These are phyloP conservation scores for Rosellinia necatrix DNA, from an alignment of 2,329 filamentous ascomycete species.

Conservation along the genomic window DNA sequence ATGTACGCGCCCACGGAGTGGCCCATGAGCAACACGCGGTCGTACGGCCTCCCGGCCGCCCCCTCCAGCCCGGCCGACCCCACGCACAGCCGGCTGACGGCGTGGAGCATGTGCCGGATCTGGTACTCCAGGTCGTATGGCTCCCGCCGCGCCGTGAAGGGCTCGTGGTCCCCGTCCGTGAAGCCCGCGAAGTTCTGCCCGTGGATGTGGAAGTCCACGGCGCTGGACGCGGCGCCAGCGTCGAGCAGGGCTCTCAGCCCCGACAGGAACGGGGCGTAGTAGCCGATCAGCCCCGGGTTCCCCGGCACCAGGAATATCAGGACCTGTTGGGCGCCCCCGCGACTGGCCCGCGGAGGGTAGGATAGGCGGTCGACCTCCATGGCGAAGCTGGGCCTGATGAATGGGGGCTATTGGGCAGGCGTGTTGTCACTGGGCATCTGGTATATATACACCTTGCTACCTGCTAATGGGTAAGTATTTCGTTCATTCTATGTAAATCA, in stretches of 20 bases:
- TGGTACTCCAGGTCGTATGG: constrained; percentile 60
- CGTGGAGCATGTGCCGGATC: constrained; percentile 50
- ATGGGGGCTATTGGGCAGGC: background rate
- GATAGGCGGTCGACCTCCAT: constrained; percentile 22
- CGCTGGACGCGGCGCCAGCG: constrained; percentile 34
- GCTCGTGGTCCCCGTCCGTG: constrained; percentile 55
- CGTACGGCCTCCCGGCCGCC: constrained; percentile 51
- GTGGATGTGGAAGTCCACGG: constrained; percentile 56
- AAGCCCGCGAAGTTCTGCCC: constrained; percentile 65
- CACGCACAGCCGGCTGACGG: constrained; percentile 43
- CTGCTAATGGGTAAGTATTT: no score
- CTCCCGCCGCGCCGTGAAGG: constrained; percentile 47
- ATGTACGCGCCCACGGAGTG: constrained; percentile 79
- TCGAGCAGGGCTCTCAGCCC: constrained; percentile 60
- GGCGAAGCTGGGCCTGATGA: background rate
- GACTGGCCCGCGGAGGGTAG: constrained; percentile 17
- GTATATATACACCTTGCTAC: background rate
- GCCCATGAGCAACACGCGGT: constrained; percentile 69
- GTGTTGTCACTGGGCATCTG: background rate
- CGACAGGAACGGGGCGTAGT: constrained; percentile 71
- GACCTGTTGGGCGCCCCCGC: constrained; percentile 32
- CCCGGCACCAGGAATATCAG: constrained; percentile 76
- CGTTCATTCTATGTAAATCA: background rate
- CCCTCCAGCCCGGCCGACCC: constrained; percentile 37
- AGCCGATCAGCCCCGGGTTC: constrained; percentile 76